Evolutionary conservation across 768 basidiomycete genomes (phyloP).

Genomic region (Boletus rubropictus): DNA sequence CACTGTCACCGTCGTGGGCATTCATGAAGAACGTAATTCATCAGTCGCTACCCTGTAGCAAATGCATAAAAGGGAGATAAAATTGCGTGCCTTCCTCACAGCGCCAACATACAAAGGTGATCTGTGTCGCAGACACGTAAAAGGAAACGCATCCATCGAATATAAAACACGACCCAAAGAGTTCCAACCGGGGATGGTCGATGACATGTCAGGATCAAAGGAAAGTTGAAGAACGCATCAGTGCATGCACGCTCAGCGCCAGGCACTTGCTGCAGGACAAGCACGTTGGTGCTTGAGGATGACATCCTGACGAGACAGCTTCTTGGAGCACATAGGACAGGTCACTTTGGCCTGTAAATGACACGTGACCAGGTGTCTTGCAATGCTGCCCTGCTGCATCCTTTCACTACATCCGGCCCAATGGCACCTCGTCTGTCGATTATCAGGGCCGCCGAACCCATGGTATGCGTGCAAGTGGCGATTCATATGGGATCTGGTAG

Average conservation of each 20-base stretch:
- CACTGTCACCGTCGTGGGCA: neutral
- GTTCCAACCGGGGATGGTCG: neutral
- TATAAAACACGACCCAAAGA: neutral
- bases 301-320: conserved; percentile 25
- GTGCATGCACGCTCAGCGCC: conserved; percentile 7
- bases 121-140: neutral
- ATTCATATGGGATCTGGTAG: conserved; percentile 23
- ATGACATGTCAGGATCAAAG: neutral
- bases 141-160: neutral
- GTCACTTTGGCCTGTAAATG: conserved; percentile 26
- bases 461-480: conserved; percentile 23
- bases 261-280: conserved; percentile 17
- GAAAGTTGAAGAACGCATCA: neutral
- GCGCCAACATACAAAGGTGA: neutral
- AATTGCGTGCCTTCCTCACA: conserved; percentile 3
- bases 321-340: conserved; percentile 25
- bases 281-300: conserved; percentile 25
- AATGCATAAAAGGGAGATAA: neutral
- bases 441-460: conserved; percentile 20
- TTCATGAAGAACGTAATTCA: neutral
- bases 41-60: neutral
- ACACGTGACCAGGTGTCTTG: conserved; percentile 25
- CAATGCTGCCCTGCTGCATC: conserved; percentile 28
- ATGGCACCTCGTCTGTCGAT: conserved; percentile 15
- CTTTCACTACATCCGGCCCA: conserved; percentile 18